phyloP scores from a whole-genome alignment of 106 monocot species.

The Acorus gramineus region DNA sequence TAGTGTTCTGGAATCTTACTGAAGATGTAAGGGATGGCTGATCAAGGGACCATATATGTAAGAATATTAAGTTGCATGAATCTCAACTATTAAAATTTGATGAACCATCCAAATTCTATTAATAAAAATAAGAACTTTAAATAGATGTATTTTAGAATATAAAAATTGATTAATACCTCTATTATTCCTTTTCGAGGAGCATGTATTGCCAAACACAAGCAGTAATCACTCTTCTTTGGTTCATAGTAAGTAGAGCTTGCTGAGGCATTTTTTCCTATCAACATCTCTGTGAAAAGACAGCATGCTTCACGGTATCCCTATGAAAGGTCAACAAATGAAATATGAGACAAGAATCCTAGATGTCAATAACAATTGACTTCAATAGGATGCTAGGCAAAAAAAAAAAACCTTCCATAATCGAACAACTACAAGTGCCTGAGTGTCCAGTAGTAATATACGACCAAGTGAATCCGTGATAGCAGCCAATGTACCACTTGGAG shows the following conservation, averaged over 20 bases:
- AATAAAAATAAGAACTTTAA: no score
- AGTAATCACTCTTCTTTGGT: constrained; percentile 63
- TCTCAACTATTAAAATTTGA: no score
- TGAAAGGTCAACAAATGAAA: constrained; percentile 1
- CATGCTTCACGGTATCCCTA: constrained; percentile 96
- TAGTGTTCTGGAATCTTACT: no score
- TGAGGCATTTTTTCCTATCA: constrained; percentile 43
- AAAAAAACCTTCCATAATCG: constrained; percentile 83
- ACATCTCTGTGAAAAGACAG: constrained; percentile 90
- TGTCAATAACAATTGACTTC: not conserved
- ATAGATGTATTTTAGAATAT: no score
- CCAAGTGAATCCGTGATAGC: constrained; percentile 97
- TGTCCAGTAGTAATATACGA: constrained; percentile 80
- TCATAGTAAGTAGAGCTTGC: constrained; percentile 34
- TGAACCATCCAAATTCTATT: no score
- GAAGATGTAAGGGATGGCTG: no score
- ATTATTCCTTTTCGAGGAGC: constrained; percentile 86
- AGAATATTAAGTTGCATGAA: no score
- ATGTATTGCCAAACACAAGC: constrained; percentile 90
- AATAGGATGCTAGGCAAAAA: not conserved
- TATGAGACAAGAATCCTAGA: constrained; percentile 1
- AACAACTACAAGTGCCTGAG: constrained; percentile 90
- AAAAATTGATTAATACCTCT: constrained; percentile 42
- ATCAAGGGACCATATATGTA: no score
- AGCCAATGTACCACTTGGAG: constrained; percentile 89